Percentiles rank a stretch among this genome's conserved stretches.
Evolutionary conservation across 176 grass and related monocot species (phyloP).

Genomic region (Tillandsia fasciculata): DNA sequence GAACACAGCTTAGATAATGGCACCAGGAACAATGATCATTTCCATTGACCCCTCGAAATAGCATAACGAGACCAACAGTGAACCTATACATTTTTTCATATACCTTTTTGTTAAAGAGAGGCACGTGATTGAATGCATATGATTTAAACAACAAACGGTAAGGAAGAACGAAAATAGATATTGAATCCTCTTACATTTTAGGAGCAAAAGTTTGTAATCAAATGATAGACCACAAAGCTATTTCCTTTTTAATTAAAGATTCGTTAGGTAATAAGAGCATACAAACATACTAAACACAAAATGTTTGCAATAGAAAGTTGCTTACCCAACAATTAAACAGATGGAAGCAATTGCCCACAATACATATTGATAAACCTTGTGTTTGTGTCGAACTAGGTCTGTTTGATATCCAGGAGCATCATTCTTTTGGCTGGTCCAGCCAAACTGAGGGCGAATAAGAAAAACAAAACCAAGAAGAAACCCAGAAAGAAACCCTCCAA

Average conservation of each 20-base stretch:
- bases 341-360: constrained; percentile 52
- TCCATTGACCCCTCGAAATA: constrained; percentile 66
- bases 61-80: constrained; percentile 36
- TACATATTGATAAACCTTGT: constrained; percentile 66
- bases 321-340: constrained; percentile 45
- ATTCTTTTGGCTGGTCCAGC: constrained; percentile 39
- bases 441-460: constrained; percentile 67
- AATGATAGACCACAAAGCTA: background rate
- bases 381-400: constrained; percentile 29
- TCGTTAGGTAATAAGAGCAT: background rate
- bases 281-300: background rate
- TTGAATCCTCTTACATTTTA: background rate
- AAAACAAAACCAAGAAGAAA: constrained; percentile 84
- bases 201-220: background rate
- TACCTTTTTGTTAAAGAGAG: background rate
- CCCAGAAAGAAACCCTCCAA: constrained; percentile 79
- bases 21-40: constrained; percentile 84
- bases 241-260: background rate
- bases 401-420: constrained; percentile 18
- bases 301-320: background rate
- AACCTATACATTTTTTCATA: constrained; percentile 39
- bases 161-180: background rate
- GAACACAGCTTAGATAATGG: constrained; percentile 69
- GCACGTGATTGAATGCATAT: background rate
- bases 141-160: background rate